A percentile compares a stretch with the other conserved stretches of the same genome.
These are phyloP conservation scores for Geotrichum klebahnii DNA, from an alignment of 1,139 yeast species.

Conservation along the genomic window DNA sequence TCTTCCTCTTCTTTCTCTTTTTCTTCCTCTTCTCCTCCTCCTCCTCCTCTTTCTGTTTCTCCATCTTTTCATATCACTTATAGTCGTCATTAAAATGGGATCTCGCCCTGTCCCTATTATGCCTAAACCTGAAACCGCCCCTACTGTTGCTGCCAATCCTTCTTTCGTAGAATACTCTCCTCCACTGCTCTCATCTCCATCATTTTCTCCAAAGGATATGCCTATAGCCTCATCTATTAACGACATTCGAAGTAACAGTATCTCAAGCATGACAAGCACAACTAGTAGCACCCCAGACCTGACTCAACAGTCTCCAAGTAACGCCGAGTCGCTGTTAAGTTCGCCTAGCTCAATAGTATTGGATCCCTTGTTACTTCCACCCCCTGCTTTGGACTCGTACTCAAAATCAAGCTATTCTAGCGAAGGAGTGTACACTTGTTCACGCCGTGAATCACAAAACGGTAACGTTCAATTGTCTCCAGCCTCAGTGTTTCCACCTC, in stretches of 20 bases:
- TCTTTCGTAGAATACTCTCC: constrained; percentile 1
- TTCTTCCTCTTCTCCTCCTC: background rate
- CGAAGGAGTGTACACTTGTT: no score
- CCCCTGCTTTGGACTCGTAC: constrained; percentile 16
- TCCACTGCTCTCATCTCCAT: background rate
- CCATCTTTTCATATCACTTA: background rate
- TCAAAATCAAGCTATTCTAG: no score
- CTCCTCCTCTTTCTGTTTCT: background rate
- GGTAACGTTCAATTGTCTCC: no score
- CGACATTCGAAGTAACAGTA: no score
- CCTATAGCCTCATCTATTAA: no score
- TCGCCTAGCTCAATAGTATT: constrained; percentile 8
- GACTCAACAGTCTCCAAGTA: background rate
- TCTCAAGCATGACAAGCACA: background rate
- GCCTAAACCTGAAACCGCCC: constrained; percentile 5
- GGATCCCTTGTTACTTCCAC: constrained; percentile 20
- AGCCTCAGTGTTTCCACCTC: constrained; percentile 15
- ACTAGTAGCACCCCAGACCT: background rate
- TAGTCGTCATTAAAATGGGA: constrained; percentile 5
- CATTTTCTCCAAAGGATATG: background rate
- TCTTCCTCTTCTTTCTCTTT: no score
- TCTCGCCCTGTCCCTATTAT: constrained; percentile 9
- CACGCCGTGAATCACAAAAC: no score
- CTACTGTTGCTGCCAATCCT: background rate
- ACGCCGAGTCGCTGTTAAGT: background rate